phyloP scores from a whole-genome alignment of 768 basidiomycete species.

The Antrodiella citrinella region DNA sequence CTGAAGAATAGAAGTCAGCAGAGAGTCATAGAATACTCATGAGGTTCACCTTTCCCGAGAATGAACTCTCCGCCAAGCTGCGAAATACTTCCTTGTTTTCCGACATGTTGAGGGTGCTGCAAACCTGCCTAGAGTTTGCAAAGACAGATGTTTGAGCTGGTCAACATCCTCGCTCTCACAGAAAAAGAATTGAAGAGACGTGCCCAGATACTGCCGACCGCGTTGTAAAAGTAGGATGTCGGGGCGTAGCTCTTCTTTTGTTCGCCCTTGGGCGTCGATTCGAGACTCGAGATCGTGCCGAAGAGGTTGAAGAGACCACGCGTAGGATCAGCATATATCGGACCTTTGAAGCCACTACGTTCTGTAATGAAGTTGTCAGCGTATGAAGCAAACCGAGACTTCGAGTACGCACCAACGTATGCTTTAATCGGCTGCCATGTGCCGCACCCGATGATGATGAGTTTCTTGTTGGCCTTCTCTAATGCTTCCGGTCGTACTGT shows the following conservation, averaged over 20 bases:
- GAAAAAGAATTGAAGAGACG: constrained; percentile 6
- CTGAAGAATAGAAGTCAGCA: constrained; percentile 18
- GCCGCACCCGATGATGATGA: constrained; percentile 56
- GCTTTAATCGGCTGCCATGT: constrained; percentile 40
- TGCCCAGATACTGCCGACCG: constrained; percentile 39
- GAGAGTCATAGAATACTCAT: neutral
- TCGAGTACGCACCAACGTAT: constrained; percentile 34
- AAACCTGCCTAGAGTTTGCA: too few relatives aligned
- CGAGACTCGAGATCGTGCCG: constrained; percentile 48
- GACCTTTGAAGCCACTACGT: constrained; percentile 25
- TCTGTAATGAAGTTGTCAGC: neutral
- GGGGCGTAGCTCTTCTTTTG: constrained; percentile 39
- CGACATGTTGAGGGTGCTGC: constrained; percentile 37
- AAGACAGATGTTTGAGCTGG: neutral
- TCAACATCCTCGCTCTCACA: neutral
- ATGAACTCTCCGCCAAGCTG: constrained; percentile 62
- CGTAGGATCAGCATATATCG: constrained; percentile 60
- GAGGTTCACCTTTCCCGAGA: constrained; percentile 42
- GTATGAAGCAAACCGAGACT: neutral
- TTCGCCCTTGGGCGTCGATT: constrained; percentile 36
- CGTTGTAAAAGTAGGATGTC: constrained; percentile 21
- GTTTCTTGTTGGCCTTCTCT: constrained; percentile 28
- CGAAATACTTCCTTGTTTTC: constrained; percentile 53
- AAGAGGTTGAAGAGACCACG: constrained; percentile 50
- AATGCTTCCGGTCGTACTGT: constrained; percentile 33